Conservation (phyloP, 176 grass and related monocot species). For the Panicum miliaceum region DNA sequence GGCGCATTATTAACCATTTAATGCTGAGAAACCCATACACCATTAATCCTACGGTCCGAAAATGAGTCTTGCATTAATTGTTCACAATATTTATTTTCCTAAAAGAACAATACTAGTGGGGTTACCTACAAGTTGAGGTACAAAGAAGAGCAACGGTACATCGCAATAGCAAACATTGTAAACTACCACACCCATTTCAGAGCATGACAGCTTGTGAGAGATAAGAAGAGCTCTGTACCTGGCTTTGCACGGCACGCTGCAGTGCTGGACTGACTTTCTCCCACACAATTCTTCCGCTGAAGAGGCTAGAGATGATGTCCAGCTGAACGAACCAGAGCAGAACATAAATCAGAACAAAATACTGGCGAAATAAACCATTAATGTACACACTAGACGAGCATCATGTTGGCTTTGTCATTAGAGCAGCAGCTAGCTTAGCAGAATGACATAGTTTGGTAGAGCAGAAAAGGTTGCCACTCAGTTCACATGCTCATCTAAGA, state of each 20-base stretch:
- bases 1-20: conserved; percentile 34
- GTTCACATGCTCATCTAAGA: neutral
- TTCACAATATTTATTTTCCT: conserved; percentile 18
- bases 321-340: conserved; percentile 53
- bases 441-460: neutral
- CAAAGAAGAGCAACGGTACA: neutral
- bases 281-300: conserved; percentile 92
- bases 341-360: conserved; percentile 36
- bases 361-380: neutral
- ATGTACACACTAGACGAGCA: neutral
- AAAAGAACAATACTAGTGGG: neutral
- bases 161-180: neutral
- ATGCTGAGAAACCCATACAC: conserved; percentile 36
- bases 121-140: conserved; percentile 9
- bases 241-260: conserved; percentile 86
- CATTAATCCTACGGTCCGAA: conserved; percentile 9
- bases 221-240: conserved; percentile 50
- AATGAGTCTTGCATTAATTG: conserved; percentile 14
- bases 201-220: neutral
- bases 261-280: conserved; percentile 92
- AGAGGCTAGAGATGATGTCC: conserved; percentile 91
- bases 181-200: neutral
- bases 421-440: neutral
- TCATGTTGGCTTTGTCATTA: neutral
- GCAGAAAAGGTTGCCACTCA: neutral